Base-by-base conservation (phyloP, 2,329 filamentous ascomycete genomes). In the Bipolaris sorokiniana region DNA sequence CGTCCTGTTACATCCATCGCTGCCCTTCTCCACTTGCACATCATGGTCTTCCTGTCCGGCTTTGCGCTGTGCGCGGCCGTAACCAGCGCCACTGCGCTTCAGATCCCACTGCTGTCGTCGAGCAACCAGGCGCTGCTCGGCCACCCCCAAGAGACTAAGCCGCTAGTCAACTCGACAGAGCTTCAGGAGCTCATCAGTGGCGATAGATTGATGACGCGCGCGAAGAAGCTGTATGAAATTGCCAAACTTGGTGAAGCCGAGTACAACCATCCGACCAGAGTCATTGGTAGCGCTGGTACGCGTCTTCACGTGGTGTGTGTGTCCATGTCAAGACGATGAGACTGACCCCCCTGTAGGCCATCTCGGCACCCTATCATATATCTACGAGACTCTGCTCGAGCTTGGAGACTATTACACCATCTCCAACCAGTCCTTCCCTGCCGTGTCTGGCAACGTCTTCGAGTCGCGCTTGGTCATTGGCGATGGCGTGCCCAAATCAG, bases 181-280 rank as follows among this genome's bases (percentile, higher is more conserved):
- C 66, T 77, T 22, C 73, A 76, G 41, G 67, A 72, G 45, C 64
- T 73, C 47, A 73, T 78, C 61, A 75, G 71, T 15, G 67, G 67
- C 15, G 69, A 77, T 13, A 64, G 69, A 20, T 56, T 78, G 28
- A 63, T 74, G 52, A 54, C 54, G 11, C 67, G 73, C 28, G 69
- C 75, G 7, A 71, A 76, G 62, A 71, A 74, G 59, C 56, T 80
- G 48, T 78, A 76, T 48, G 69, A 75, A 51, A 75, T 78, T 40
- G 78, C 78, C 3, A 79, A 79, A 58, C 71, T 79, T 45, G 75
- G 77, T 5, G 74, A 77, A 10, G 64, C 66, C 9, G 78, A 77
- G 42, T 78, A 79, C 66, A 77, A 79, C 49, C 76, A 77, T 44
- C 79, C 78, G n/a, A 75, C 79, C 7, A 71, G 75, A 58, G 72